Percentiles rank a stretch among this genome's conserved stretches.
These are phyloP conservation scores for Tarenaya hassleriana DNA, from an alignment of 345 rosid genomes.

Conservation along the genomic window DNA sequence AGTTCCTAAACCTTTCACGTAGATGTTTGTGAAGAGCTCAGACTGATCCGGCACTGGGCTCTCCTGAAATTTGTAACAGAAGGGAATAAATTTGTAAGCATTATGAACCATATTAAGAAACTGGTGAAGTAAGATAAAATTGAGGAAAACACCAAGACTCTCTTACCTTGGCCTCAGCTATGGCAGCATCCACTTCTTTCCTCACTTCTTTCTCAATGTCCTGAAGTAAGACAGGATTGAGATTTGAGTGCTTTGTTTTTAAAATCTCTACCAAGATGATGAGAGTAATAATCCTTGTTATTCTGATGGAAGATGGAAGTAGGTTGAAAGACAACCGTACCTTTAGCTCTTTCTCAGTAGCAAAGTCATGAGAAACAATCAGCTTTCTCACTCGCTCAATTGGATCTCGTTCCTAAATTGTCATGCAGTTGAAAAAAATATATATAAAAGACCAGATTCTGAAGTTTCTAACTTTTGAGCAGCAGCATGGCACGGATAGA, in stretches of 20 bases:
- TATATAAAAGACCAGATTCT: background rate
- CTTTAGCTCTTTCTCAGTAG: constrained; percentile 95
- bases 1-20: constrained; percentile 61
- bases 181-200: constrained; percentile 78
- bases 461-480: background rate
- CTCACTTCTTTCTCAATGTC: constrained; percentile 88
- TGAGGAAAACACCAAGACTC: background rate
- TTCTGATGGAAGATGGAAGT: background rate
- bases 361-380: constrained; percentile 64
- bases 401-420: constrained; percentile 60
- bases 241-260: constrained; percentile 56
- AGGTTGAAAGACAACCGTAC: constrained; percentile 27
- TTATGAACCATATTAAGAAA: too few relatives aligned
- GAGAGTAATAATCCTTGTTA: background rate
- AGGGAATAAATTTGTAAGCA: background rate
- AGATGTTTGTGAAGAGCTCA: constrained; percentile 77
- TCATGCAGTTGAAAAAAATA: background rate
- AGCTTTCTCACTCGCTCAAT: constrained; percentile 39
- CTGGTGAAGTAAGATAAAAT: too few relatives aligned
- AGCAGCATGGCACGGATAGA: too few relatives aligned
- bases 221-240: constrained; percentile 27
- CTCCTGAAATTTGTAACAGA: constrained; percentile 49
- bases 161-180: constrained; percentile 80
- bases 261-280: constrained; percentile 36
- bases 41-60: constrained; percentile 84